Conservation (phyloP, 305 asterid genomes). For the Rubia balearica region DNA sequence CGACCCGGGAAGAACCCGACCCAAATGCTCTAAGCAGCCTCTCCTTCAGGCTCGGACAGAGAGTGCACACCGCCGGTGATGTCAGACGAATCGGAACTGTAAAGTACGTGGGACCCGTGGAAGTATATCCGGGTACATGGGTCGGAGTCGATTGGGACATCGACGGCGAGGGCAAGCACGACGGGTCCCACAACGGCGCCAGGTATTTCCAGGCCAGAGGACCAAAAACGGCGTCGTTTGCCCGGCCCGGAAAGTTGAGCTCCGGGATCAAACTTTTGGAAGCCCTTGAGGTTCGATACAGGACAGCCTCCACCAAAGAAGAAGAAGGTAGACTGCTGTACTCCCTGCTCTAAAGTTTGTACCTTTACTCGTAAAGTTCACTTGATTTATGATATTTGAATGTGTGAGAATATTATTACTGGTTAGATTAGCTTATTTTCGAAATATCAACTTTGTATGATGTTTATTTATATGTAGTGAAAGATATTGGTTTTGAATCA, state of each 20-base stretch:
- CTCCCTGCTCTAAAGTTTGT: slow-evolving; percentile 8
- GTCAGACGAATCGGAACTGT: slow-evolving; percentile 62
- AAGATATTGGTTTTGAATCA: too few relatives aligned
- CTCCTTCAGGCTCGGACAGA: slow-evolving; percentile 47
- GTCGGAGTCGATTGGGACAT: slow-evolving; percentile 90
- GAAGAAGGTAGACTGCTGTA: slow-evolving; percentile 57
- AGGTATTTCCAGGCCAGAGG: slow-evolving; percentile 66
- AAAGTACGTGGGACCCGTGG: slow-evolving; percentile 67
- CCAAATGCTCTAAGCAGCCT: neutral
- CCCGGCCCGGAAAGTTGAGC: slow-evolving; percentile 61
- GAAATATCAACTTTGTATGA: too few relatives aligned
- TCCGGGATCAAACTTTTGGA: slow-evolving; percentile 58
- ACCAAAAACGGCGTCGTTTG: slow-evolving; percentile 62
- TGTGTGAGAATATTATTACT: too few relatives aligned
- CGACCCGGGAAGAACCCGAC: slow-evolving; percentile 15
- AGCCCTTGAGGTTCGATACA: slow-evolving; percentile 75
- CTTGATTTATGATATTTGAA: too few relatives aligned
- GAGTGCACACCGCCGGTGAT: slow-evolving; percentile 54
- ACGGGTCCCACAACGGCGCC: slow-evolving; percentile 66
- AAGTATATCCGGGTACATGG: slow-evolving; percentile 72
- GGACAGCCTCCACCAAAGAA: slow-evolving; percentile 58
- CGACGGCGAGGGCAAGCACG: slow-evolving; percentile 83
- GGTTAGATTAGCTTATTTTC: too few relatives aligned
- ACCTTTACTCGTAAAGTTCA: neutral
- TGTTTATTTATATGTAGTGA: too few relatives aligned